A percentile compares a stretch with the other conserved stretches of the same genome.
Conservation (phyloP, 108 stramenopile genomes). For the Licmophora abbreviata region DNA sequence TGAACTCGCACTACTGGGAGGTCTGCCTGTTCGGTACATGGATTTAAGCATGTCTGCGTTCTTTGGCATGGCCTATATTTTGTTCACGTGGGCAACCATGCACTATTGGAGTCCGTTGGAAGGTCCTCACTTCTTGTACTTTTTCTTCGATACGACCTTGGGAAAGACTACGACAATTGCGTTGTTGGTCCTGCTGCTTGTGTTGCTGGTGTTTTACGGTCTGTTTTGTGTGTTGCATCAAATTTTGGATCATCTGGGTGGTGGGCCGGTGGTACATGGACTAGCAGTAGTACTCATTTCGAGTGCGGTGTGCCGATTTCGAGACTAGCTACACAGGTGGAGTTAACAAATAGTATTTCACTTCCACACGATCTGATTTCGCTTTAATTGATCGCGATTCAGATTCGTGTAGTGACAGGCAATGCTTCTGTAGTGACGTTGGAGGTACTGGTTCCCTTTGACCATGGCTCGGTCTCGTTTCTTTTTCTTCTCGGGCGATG, state of each 20-base stretch:
- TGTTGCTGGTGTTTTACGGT: conserved; percentile 26
- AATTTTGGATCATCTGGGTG: conserved; percentile 1
- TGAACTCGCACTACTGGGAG: conserved; percentile 23
- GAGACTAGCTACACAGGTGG: no score
- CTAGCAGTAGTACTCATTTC: conserved; percentile 3
- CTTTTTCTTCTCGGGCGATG: no score
- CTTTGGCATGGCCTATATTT: conserved; percentile 20
- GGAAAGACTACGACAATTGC: conserved; percentile 10
- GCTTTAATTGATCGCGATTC: no score
- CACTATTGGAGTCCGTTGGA: conserved; percentile 10
- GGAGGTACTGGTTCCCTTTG: no score
- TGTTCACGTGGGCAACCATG: conserved; percentile 22
- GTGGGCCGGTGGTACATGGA: conserved; percentile 2
- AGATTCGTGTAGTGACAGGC: no score
- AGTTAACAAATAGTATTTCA: no score
- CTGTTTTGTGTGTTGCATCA: conserved; percentile 19
- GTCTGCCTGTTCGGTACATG: conserved; percentile 15
- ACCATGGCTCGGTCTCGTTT: no score
- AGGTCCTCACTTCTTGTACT: conserved; percentile 35
- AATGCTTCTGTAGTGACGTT: no score
- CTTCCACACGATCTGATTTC: no score
- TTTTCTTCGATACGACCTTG: conserved; percentile 39
- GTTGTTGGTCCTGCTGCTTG: conserved; percentile 11
- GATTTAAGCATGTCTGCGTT: conserved; percentile 14
- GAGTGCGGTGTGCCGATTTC: conserved; percentile 11